phyloP scores from a whole-genome alignment of 805 yeast genomes.

The Ogataea sp. region DNA sequence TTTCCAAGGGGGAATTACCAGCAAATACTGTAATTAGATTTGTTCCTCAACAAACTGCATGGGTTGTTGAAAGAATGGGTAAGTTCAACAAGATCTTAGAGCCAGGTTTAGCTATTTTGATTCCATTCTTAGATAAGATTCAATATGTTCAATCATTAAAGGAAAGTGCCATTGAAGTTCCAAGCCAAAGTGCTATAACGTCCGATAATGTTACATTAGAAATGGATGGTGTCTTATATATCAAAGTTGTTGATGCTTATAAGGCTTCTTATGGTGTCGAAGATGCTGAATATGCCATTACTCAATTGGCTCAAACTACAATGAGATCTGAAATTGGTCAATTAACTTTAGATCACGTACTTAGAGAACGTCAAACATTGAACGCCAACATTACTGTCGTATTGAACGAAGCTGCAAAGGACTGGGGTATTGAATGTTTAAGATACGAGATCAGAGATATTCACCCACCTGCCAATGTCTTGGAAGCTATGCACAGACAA shows the following conservation, averaged over 20 bases:
- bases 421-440: constrained; percentile 80
- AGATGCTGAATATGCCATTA: constrained; percentile 77
- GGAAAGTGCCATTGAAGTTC: constrained; percentile 80
- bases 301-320: constrained; percentile 83
- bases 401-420: constrained; percentile 75
- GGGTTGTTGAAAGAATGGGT: constrained; percentile 91
- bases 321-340: constrained; percentile 89
- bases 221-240: constrained; percentile 76
- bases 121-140: constrained; percentile 69
- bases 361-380: constrained; percentile 66
- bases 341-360: constrained; percentile 67
- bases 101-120: constrained; percentile 69
- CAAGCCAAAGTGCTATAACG: constrained; percentile 78
- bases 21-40: constrained; percentile 66
- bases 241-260: constrained; percentile 72
- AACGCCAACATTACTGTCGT: constrained; percentile 69
- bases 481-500: constrained; percentile 88
- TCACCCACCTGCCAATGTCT: constrained; percentile 78
- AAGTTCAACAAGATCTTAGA: constrained; percentile 59
- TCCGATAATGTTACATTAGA: constrained; percentile 80
- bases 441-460: constrained; percentile 85
- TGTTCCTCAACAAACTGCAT: constrained; percentile 87
- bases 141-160: constrained; percentile 77
- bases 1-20: constrained; percentile 40
- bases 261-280: constrained; percentile 86